Evolutionary conservation across 2,329 filamentous ascomycete genomes (phyloP).

Genomic region (Aspergillus vadensis): DNA sequence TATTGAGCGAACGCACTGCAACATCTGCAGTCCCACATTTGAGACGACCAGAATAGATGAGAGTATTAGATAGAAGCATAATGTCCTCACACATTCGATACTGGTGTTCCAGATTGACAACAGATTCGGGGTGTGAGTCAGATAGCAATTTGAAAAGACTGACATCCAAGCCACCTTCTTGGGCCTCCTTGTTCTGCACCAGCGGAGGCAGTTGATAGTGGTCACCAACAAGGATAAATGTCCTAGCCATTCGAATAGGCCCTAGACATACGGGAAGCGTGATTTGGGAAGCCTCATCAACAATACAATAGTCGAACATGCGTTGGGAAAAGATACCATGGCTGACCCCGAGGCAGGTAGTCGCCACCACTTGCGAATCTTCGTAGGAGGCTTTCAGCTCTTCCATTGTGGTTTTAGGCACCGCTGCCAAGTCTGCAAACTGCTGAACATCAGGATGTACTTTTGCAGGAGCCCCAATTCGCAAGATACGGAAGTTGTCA

Average conservation of each 20-base stretch:
- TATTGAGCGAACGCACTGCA: slow-evolving; percentile 65
- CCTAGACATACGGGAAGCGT: slow-evolving; percentile 92
- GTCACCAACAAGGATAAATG: slow-evolving; percentile 93
- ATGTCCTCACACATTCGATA: slow-evolving; percentile 99
- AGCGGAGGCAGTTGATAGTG: slow-evolving; percentile 94
- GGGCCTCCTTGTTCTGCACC: slow-evolving; percentile 87
- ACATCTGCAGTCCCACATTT: slow-evolving; percentile 84
- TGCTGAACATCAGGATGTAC: slow-evolving; percentile 84
- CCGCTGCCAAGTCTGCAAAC: slow-evolving; percentile 77
- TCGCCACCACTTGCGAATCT: slow-evolving; percentile 84
- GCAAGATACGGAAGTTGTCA: slow-evolving; percentile 75
- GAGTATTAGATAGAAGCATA: slow-evolving; percentile 86
- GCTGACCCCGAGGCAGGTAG: slow-evolving; percentile 89
- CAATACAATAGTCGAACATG: slow-evolving; percentile 95
- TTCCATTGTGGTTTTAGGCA: slow-evolving; percentile 74
- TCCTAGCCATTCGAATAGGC: slow-evolving; percentile 87
- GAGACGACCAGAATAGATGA: slow-evolving; percentile 89
- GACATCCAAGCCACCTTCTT: slow-evolving; percentile 82
- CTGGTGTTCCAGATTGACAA: slow-evolving; percentile 91
- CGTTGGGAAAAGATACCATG: slow-evolving; percentile 86
- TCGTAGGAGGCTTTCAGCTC: slow-evolving; percentile 84
- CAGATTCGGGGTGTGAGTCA: slow-evolving; percentile 80
- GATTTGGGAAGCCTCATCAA: slow-evolving; percentile 97
- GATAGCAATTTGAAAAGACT: slow-evolving; percentile 93
- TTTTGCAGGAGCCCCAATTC: slow-evolving; percentile 82